These are phyloP conservation scores for Agrostemma githago DNA, from an alignment of 148 eudicot genomes.

Conservation along the genomic window DNA sequence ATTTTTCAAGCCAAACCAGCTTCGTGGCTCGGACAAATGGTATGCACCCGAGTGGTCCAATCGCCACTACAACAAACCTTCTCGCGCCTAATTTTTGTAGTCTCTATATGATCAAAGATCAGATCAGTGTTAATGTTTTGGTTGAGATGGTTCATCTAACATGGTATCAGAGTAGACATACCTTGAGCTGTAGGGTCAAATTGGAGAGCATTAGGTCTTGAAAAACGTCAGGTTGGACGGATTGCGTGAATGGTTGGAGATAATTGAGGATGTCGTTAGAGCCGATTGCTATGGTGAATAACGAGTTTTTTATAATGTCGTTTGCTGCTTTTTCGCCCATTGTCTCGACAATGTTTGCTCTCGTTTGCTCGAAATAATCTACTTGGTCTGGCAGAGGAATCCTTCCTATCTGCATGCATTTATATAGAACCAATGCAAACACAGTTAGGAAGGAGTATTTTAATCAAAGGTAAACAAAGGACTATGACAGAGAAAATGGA, in stretches of 20 bases:
- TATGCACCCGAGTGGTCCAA: conserved; percentile 69
- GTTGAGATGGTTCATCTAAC: background rate
- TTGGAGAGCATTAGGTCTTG: conserved; percentile 56
- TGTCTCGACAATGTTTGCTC: conserved; percentile 33
- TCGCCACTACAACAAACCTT: conserved; percentile 44
- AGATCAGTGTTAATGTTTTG: background rate
- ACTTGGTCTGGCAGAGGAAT: conserved; percentile 49
- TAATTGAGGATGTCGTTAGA: conserved; percentile 58
- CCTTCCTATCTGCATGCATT: conserved; percentile 48
- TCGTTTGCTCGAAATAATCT: conserved; percentile 40
- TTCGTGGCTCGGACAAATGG: conserved; percentile 50
- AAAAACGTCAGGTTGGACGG: conserved; percentile 33
- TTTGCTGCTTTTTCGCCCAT: conserved; percentile 41
- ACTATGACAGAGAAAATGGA: no score
- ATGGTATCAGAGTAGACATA: conserved; percentile 11
- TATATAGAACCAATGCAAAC: background rate
- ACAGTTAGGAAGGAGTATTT: background rate
- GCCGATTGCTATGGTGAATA: conserved; percentile 52
- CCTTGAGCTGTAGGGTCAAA: conserved; percentile 57
- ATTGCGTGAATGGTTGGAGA: conserved; percentile 39
- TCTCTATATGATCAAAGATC: conserved; percentile 42
- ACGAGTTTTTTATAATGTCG: conserved; percentile 26
- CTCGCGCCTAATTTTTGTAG: conserved; percentile 48
- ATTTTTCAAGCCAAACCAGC: conserved; percentile 31
- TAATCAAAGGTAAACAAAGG: no score